Evolutionary conservation across 2,329 filamentous ascomycete species (phyloP), one percentile per base, ranked within the genome.

Genomic region (Talaromyces sp.): DNA sequence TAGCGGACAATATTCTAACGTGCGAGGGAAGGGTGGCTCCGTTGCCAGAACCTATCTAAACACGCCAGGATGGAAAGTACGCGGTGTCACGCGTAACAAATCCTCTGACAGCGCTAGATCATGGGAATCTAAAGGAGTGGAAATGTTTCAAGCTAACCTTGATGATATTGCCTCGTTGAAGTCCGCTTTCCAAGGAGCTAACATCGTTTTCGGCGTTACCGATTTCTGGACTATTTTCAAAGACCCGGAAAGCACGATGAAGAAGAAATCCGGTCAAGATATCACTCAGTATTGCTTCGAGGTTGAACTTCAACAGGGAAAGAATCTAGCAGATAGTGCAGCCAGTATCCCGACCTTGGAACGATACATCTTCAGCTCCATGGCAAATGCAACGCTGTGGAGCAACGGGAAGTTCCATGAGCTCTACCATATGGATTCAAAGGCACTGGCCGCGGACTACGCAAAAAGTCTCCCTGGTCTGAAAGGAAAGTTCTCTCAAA

Each of bases 401-500:
- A 59, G 57, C 52, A 35, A 55, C n/a, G 49, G 38, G 21, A 59
- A 50, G 24, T 59, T 32, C 27, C 24, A 26, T 13, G 32, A 53
- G n/a, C 17, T 59, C n/a, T 59, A 49, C 35, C 57, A 59, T 17
- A 59, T 55, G 51, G 57, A 59, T 43, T 59, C 57, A 29, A 55
- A 59, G 21, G 57, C 57, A 3, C 8, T 59, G 14, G 50, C 27
- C 8, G 57, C 21, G 27, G 38, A 55, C 4, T 59, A 59, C 11
- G 51, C 57, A 2, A 26, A 59, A 7, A 32, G 24, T 24, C 27
- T 55, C 3, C 51, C 57, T 9, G 27, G 38, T 26, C 21, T 59
- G 2, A 55, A 55, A 11, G 14, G 19, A 8, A 59, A 50, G n/a
- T 59, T 59, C 21, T 59, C 57, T n/a, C 57, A 59, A 27, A 59